These are phyloP conservation scores for Plasmodium malariae DNA, from an alignment of 169 alveolate species.

Conservation along the genomic window DNA sequence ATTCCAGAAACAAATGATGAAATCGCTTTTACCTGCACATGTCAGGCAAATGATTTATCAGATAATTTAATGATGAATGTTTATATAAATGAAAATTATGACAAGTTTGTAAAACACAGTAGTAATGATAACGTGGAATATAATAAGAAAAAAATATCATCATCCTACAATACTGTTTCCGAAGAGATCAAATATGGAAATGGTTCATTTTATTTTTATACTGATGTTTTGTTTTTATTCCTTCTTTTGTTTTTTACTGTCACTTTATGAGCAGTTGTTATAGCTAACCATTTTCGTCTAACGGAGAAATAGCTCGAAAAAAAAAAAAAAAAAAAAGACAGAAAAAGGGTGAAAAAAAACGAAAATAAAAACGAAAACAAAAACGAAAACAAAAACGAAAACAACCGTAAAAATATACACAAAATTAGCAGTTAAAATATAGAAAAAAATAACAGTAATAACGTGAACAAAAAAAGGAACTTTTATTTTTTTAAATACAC, in stretches of 20 bases:
- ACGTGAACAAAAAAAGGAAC: too few relatives aligned
- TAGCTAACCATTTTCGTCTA: neutral
- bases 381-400: neutral
- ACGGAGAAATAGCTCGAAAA: neutral
- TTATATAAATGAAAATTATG: constrained; percentile 29
- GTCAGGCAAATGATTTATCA: constrained; percentile 17
- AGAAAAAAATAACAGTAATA: too few relatives aligned
- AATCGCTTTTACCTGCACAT: constrained; percentile 45
- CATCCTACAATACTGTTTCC: neutral
- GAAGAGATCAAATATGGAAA: neutral
- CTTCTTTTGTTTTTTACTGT: neutral
- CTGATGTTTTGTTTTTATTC: neutral
- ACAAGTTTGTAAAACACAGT: constrained; percentile 6
- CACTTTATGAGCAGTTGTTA: neutral
- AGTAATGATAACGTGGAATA: neutral
- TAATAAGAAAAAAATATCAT: neutral
- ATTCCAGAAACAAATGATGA: constrained; percentile 10
- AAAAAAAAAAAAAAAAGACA: too few relatives aligned
- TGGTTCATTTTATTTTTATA: neutral
- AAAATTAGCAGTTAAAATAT: too few relatives aligned
- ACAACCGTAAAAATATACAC: too few relatives aligned
- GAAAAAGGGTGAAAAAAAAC: too few relatives aligned
- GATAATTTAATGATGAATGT: constrained; percentile 59
- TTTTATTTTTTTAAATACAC: too few relatives aligned
- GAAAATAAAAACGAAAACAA: too few relatives aligned